These are phyloP conservation scores for Linnemannia exigua DNA, from an alignment of 192 early-diverging fungal genomes.

Conservation along the genomic window DNA sequence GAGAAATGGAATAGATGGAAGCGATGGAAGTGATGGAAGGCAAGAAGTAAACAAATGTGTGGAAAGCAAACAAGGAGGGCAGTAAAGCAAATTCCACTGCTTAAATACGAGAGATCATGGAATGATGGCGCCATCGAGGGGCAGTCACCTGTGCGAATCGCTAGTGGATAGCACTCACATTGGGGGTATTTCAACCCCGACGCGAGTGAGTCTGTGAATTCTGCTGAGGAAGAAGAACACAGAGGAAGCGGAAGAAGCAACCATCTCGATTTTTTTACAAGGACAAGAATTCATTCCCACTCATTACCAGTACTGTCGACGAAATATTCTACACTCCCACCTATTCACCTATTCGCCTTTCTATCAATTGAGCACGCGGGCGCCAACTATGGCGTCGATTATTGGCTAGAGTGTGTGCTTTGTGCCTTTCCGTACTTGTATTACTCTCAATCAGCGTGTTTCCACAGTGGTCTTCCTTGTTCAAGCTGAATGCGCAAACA, in stretches of 20 bases:
- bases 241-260: not conserved
- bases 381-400: not conserved
- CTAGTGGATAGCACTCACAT: not conserved
- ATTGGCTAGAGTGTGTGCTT: slow-evolving; percentile 1
- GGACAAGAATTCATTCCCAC: not conserved
- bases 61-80: not conserved
- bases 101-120: not conserved
- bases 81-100: not conserved
- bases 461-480: not conserved
- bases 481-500: not conserved
- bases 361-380: not conserved
- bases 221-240: too few species aligned
- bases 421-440: not conserved
- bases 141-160: not conserved
- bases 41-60: not conserved
- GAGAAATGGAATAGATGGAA: not conserved
- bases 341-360: not conserved
- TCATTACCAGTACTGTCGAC: not conserved
- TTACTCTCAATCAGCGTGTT: not conserved
- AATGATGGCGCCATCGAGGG: not conserved
- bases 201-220: not conserved
- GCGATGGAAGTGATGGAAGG: not conserved
- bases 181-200: not conserved
- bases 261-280: not conserved
- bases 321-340: not conserved